Evolutionary conservation across 371 early-diverging fungal species (phyloP).

Genomic region (Enteropsectra breve): DNA sequence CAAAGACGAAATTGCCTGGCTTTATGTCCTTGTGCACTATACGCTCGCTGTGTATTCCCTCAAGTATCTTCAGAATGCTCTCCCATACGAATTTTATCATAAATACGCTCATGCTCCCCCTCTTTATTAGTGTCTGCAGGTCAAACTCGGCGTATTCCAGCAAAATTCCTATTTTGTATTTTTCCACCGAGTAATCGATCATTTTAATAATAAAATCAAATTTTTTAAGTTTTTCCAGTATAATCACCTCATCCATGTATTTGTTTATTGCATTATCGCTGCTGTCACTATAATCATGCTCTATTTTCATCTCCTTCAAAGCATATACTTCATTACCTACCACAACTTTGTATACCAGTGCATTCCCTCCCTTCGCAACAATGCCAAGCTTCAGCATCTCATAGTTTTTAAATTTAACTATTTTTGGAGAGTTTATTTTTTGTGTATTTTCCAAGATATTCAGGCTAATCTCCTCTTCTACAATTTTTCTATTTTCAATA

Average conservation of each 20-base stretch:
- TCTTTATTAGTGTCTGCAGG: conserved; percentile 65
- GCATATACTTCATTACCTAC: conserved; percentile 67
- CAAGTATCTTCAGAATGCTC: conserved; percentile 79
- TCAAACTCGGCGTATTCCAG: conserved; percentile 87
- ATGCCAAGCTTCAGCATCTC: conserved; percentile 40
- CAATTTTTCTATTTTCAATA: no score
- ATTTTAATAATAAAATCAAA: conserved; percentile 67
- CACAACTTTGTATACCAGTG: conserved; percentile 76
- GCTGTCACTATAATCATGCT: no score
- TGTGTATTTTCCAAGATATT: not conserved
- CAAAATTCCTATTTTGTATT: conserved; percentile 62
- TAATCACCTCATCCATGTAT: conserved; percentile 70
- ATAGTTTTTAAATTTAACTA: conserved; percentile 41
- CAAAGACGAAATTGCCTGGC: conserved; percentile 67
- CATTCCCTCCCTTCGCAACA: conserved; percentile 75
- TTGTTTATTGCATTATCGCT: conserved; percentile 62
- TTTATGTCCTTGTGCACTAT: conserved; percentile 88
- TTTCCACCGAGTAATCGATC: conserved; percentile 67
- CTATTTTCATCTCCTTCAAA: conserved; percentile 71
- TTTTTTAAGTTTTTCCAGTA: conserved; percentile 64
- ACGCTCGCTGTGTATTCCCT: conserved; percentile 70
- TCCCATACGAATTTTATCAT: conserved; percentile 36
- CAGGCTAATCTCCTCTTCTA: not conserved
- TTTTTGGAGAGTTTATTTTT: not conserved
- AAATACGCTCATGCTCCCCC: conserved; percentile 13